These are phyloP conservation scores for Colletotrichum sublineola DNA, from an alignment of 2,329 filamentous ascomycete species.

Conservation along the genomic window DNA sequence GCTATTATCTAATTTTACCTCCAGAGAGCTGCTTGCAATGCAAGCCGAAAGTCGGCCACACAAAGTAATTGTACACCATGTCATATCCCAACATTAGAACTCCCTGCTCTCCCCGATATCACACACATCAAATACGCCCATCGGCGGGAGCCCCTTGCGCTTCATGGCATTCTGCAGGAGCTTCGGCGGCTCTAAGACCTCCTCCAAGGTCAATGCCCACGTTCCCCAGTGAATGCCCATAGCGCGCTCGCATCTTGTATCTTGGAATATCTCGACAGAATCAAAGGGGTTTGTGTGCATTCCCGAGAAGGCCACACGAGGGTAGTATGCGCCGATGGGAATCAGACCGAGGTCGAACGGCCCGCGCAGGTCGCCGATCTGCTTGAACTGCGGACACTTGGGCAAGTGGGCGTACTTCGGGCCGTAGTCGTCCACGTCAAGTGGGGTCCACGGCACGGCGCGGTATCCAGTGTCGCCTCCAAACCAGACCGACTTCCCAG, in stretches of 20 bases:
- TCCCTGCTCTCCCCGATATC: slow-evolving; percentile 87
- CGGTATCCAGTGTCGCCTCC: slow-evolving; percentile 93
- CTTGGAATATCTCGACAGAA: slow-evolving; percentile 88
- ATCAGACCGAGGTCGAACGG: slow-evolving; percentile 94
- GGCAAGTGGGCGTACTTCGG: slow-evolving; percentile 76
- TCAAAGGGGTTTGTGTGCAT: slow-evolving; percentile 92
- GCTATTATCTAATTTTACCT: not conserved
- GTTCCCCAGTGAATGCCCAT: slow-evolving; percentile 95
- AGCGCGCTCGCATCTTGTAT: slow-evolving; percentile 82
- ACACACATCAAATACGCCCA: slow-evolving; percentile 84
- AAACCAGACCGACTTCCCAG: slow-evolving; percentile 86
- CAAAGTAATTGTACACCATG: not conserved
- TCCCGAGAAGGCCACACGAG: slow-evolving; percentile 78
- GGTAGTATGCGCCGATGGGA: slow-evolving; percentile 91
- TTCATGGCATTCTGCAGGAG: slow-evolving; percentile 79
- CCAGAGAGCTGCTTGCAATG: slow-evolving; percentile 8
- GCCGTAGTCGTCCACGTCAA: slow-evolving; percentile 77
- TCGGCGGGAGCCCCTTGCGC: slow-evolving; percentile 75
- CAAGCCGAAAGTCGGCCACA: not conserved
- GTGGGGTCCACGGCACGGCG: slow-evolving; percentile 74
- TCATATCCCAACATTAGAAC: slow-evolving; percentile 62
- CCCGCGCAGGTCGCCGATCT: slow-evolving; percentile 84
- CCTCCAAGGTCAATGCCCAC: slow-evolving; percentile 88
- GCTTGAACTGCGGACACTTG: slow-evolving; percentile 83
- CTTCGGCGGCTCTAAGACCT: slow-evolving; percentile 84